Conservation (phyloP, 257 asterid genomes). For the Agastache rugosa region DNA sequence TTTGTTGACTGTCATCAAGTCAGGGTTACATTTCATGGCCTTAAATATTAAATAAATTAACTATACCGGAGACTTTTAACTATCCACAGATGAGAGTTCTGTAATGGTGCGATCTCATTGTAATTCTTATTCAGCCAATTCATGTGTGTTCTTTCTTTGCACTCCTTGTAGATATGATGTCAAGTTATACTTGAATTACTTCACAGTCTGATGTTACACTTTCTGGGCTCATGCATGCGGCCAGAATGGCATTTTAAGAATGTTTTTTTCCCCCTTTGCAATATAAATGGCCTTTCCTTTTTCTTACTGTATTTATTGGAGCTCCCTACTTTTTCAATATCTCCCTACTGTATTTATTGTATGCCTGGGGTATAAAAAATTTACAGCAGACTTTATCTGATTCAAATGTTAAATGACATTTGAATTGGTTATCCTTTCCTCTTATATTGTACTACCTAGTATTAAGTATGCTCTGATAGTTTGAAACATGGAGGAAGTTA, state of each 20-base stretch:
- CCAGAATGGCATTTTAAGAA: slow-evolving; percentile 7
- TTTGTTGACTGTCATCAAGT: slow-evolving; percentile 1
- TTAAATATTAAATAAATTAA: background rate
- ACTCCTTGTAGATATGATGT: slow-evolving; percentile 26
- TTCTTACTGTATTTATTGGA: slow-evolving; percentile 4
- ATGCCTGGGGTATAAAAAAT: background rate
- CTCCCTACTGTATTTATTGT: background rate
- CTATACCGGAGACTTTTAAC: background rate
- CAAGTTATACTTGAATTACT: slow-evolving; percentile 17
- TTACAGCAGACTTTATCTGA: background rate
- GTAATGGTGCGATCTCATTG: slow-evolving; percentile 22
- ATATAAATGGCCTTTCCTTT: slow-evolving; percentile 13
- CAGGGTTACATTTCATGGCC: slow-evolving; percentile 4
- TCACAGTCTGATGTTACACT: background rate
- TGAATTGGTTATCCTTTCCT: background rate
- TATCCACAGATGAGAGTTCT: slow-evolving; percentile 8
- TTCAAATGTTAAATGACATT: background rate
- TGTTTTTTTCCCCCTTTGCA: background rate
- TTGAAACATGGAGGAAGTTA: background rate
- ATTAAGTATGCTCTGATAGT: background rate
- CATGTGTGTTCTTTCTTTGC: background rate
- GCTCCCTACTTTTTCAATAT: slow-evolving; percentile 6
- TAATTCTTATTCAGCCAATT: slow-evolving; percentile 9
- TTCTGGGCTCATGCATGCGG: slow-evolving; percentile 13
- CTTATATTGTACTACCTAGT: background rate